Base-by-base conservation (phyloP, 1,139 yeast species). In the Kodamaea alishanica region DNA sequence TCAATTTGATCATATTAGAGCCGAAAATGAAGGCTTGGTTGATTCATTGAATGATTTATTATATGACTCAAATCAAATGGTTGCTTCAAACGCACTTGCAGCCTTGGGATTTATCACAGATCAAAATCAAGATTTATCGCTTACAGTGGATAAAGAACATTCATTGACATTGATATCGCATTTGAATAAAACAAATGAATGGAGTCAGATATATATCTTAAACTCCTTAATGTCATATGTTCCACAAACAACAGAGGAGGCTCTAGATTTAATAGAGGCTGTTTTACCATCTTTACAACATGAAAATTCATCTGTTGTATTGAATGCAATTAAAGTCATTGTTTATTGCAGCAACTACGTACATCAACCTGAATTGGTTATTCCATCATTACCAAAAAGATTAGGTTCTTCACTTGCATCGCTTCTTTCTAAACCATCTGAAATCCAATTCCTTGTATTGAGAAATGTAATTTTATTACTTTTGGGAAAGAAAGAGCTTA, bases 371-470 rank as follows among this genome's bases (percentile, higher is more conserved):
- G 70, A 67, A 32, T 59, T 70, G 28, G 67, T 70, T 8, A 45
- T 70, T 11, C 84, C 86, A 1, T 55, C 70, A 3, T 58, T 84
- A 27, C 75, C 84, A 4, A 72, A 73, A 44, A 67, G 86, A 44
- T 63, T 89, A 35, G 88, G 95, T 0, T 75, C 81, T 5, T 83
- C 95, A 0, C 66, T 90, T 39, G 76, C 83, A 1, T 77, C 90
- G 6, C 61, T 89, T 33, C 66, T 90, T 42, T 73, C 88, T 1
- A 86, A 86, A 49, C 90, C 95, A 0, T 67, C 92, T 0, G 97
- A 90, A 58, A 72, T 87, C 30, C 96, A 89, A 58, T 90, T 89
- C 56, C 67, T 89, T 37, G 86, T 85, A 0, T 67, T 90, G 44
- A 67, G 97, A 54, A 90, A 90, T 56, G 84, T 89, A 34, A 86